phyloP scores from a whole-genome alignment of 306 rosid species.

The Morella rubra region DNA sequence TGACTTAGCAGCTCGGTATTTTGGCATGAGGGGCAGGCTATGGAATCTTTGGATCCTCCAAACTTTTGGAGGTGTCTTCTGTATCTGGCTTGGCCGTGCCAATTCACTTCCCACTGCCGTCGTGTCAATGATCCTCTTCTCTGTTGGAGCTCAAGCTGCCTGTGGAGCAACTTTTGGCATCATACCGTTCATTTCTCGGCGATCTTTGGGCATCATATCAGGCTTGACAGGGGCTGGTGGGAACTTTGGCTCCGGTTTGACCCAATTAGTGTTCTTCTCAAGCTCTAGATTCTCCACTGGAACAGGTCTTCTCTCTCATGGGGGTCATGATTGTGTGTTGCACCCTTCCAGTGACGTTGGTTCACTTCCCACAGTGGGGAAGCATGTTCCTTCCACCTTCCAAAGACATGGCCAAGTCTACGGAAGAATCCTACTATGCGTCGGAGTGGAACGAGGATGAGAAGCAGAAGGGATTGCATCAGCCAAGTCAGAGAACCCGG shows the following conservation, averaged over 20 bases:
- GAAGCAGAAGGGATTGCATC: conserved; percentile 63
- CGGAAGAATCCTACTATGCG: conserved; percentile 61
- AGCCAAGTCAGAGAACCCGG: conserved; percentile 63
- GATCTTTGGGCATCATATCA: conserved; percentile 73
- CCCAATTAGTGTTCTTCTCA: conserved; percentile 77
- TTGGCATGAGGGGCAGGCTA: conserved; percentile 86
- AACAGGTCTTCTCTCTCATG: conserved; percentile 60
- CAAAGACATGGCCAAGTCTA: conserved; percentile 42
- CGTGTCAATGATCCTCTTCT: conserved; percentile 76
- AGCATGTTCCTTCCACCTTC: conserved; percentile 77
- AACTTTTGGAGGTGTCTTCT: conserved; percentile 75
- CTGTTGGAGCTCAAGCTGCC: conserved; percentile 89
- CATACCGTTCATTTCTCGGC: conserved; percentile 77
- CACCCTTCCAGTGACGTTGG: conserved; percentile 66
- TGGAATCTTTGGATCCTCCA: conserved; percentile 85
- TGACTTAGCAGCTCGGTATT: conserved; percentile 49
- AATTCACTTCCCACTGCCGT: conserved; percentile 60
- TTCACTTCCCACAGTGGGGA: conserved; percentile 96
- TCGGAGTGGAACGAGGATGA: conserved; percentile 83
- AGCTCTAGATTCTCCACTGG: conserved; percentile 49
- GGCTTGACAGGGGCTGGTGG: conserved; percentile 89
- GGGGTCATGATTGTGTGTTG: conserved; percentile 76
- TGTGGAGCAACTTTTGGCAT: conserved; percentile 90
- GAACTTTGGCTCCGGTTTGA: conserved; percentile 79
- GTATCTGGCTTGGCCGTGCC: conserved; percentile 84